Evolutionary conservation across 2,329 filamentous ascomycete genomes (phyloP).

Genomic region (Emmonsia crescens): DNA sequence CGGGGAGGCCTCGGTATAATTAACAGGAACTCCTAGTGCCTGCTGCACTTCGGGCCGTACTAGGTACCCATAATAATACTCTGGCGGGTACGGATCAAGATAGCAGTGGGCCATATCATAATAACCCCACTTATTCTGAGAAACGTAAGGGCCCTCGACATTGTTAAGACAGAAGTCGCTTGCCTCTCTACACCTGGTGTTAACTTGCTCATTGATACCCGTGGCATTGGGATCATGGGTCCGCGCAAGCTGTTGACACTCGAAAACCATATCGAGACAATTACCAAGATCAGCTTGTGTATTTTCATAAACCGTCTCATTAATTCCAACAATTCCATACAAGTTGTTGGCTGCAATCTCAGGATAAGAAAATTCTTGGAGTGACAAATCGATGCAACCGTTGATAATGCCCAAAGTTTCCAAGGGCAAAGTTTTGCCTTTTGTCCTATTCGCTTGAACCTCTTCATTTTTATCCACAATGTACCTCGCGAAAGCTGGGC

Average conservation of each 20-base stretch:
- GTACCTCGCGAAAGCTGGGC: conserved; percentile 28
- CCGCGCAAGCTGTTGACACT: conserved; percentile 39
- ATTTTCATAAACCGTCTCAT: conserved; percentile 5
- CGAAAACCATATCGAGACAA: conserved; percentile 42
- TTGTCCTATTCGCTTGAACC: conserved; percentile 34
- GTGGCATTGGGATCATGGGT: conserved; percentile 41
- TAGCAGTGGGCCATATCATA: conserved; percentile 46
- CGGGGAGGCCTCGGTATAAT: conserved; percentile 42
- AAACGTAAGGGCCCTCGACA: conserved; percentile 37
- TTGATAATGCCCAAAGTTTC: conserved; percentile 44
- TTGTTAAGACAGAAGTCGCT: conserved; percentile 30
- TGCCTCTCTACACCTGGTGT: conserved; percentile 34
- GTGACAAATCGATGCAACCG: conserved; percentile 55
- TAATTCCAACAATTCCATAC: conserved; percentile 50
- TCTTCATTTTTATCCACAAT: conserved; percentile 32
- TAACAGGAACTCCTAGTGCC: conserved; percentile 52
- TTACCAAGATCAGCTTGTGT: conserved; percentile 31
- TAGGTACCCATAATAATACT: conserved; percentile 49
- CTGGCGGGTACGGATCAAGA: conserved; percentile 40
- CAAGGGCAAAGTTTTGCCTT: conserved; percentile 18
- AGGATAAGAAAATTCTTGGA: conserved; percentile 39
- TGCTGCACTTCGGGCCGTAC: conserved; percentile 48
- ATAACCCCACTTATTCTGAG: conserved; percentile 36
- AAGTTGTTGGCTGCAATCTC: conserved; percentile 36
- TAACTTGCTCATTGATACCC: conserved; percentile 36